These are phyloP conservation scores for Articulospora tetracladia DNA, from an alignment of 495 filamentous ascomycete genomes.

Conservation along the genomic window DNA sequence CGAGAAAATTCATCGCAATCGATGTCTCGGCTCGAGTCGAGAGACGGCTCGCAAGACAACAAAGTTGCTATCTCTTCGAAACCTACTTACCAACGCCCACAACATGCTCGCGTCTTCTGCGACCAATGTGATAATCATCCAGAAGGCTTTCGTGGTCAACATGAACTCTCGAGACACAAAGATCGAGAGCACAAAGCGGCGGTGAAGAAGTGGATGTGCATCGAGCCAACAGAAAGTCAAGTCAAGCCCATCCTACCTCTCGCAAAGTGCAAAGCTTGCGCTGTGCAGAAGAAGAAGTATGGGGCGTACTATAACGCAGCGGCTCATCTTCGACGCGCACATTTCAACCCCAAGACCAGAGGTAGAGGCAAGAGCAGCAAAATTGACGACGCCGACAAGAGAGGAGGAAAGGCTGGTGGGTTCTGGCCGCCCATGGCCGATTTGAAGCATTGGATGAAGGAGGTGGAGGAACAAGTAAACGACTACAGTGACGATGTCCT, in stretches of 20 bases:
- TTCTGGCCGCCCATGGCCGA: constrained; percentile 77
- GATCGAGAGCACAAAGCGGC: constrained; percentile 72
- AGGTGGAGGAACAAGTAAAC: constrained; percentile 43
- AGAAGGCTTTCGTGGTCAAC: constrained; percentile 88
- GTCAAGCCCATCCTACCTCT: constrained; percentile 58
- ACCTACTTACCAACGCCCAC: constrained; percentile 68
- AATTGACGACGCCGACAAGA: constrained; percentile 43
- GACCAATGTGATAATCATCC: constrained; percentile 69
- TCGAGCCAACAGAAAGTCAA: constrained; percentile 50
- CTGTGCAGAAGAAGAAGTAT: constrained; percentile 67
- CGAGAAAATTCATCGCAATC: constrained; percentile 33
- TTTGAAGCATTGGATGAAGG: constrained; percentile 78
- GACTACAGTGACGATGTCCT: constrained; percentile 1
- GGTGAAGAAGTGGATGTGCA: constrained; percentile 78
- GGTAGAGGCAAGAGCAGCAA: constrained; percentile 30
- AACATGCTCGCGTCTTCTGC: constrained; percentile 74
- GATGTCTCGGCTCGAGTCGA: constrained; percentile 53
- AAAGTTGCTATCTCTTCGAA: constrained; percentile 63
- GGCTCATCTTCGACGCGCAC: constrained; percentile 83
- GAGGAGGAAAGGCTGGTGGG: constrained; percentile 81
- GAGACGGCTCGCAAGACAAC: constrained; percentile 47
- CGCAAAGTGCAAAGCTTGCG: constrained; percentile 84
- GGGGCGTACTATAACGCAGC: constrained; percentile 95
- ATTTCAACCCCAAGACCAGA: constrained; percentile 59
- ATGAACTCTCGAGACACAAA: constrained; percentile 85